A percentile compares a stretch with the other conserved stretches of the same genome.
Evolutionary conservation across 2,329 filamentous ascomycete genomes (phyloP).

Genomic region (Calonectria hawksworthii): DNA sequence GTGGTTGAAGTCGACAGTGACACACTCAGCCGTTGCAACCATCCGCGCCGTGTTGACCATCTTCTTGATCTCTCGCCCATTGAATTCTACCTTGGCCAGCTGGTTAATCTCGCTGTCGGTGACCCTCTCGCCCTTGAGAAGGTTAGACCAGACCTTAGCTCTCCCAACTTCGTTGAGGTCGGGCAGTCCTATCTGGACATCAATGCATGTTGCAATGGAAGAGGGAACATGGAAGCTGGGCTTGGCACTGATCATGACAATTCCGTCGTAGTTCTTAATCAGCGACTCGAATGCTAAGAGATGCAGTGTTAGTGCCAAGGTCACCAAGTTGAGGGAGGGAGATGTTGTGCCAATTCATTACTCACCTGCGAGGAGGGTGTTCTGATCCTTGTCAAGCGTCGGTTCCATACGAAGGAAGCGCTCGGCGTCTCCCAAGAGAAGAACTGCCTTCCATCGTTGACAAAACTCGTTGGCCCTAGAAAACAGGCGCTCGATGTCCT

Average conservation of each 20-base stretch:
- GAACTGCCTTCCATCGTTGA: slow-evolving; percentile 52
- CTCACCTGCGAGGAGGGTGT: background rate
- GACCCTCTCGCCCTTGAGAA: background rate
- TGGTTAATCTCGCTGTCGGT: background rate
- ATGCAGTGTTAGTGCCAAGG: background rate
- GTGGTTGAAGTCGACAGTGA: slow-evolving; percentile 4
- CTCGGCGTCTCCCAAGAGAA: slow-evolving; percentile 57
- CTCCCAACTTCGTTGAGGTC: slow-evolving; percentile 39
- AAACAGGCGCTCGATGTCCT: slow-evolving; percentile 6
- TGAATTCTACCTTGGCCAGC: slow-evolving; percentile 7
- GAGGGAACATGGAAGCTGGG: background rate
- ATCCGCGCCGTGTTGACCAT: slow-evolving; percentile 25
- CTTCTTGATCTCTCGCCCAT: slow-evolving; percentile 40
- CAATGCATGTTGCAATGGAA: slow-evolving; percentile 57
- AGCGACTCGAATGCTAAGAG: background rate
- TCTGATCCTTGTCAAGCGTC: slow-evolving; percentile 42
- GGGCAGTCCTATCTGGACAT: slow-evolving; percentile 54
- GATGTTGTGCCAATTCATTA: background rate
- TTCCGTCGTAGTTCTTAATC: background rate
- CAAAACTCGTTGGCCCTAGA: slow-evolving; percentile 39
- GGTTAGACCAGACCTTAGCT: slow-evolving; percentile 40
- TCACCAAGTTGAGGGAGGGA: background rate
- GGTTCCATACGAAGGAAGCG: slow-evolving; percentile 56
- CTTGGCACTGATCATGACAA: background rate
- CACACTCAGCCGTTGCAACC: slow-evolving; percentile 5